These are phyloP conservation scores for Exophiala oligosperma DNA, from an alignment of 2,329 filamentous ascomycete genomes.

Conservation along the genomic window DNA sequence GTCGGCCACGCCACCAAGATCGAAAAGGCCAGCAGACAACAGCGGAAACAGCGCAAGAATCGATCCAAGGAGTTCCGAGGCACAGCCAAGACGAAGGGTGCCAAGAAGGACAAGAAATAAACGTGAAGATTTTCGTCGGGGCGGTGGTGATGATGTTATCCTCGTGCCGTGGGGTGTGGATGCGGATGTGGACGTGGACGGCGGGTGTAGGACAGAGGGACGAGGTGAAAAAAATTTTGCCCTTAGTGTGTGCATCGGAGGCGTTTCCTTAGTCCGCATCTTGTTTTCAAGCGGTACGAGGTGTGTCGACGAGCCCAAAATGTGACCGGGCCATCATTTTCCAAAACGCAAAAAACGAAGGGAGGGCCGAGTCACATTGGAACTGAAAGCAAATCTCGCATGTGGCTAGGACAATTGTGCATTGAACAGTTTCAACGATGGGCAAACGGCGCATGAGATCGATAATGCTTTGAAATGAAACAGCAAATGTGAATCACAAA, in stretches of 20 bases:
- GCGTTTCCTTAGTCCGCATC: no score
- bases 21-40: constrained; percentile 97
- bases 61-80: constrained; percentile 97
- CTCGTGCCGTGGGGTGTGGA: constrained; percentile 10
- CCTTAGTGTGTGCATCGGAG: no score
- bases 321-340: no score
- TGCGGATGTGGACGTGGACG: no score
- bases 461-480: constrained; percentile 15
- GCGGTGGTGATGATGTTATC: constrained; percentile 21
- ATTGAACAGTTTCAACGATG: background rate
- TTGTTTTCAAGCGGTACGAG: no score
- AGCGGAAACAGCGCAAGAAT: constrained; percentile 99
- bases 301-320: no score
- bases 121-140: constrained; percentile 1
- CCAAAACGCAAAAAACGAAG: no score
- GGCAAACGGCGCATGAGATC: constrained; percentile 11
- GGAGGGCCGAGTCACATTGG: background rate
- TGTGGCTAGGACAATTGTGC: background rate
- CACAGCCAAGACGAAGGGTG: constrained; percentile 97
- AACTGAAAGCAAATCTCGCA: background rate
- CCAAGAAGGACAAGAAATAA: constrained; percentile 82
- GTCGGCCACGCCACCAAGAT: constrained; percentile 91
- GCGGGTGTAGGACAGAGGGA: no score
- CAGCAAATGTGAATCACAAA: constrained; percentile 1
- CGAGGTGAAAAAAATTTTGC: no score